Conservation (phyloP, 2,329 filamentous ascomycete genomes). For the Ciborinia camelliae region DNA sequence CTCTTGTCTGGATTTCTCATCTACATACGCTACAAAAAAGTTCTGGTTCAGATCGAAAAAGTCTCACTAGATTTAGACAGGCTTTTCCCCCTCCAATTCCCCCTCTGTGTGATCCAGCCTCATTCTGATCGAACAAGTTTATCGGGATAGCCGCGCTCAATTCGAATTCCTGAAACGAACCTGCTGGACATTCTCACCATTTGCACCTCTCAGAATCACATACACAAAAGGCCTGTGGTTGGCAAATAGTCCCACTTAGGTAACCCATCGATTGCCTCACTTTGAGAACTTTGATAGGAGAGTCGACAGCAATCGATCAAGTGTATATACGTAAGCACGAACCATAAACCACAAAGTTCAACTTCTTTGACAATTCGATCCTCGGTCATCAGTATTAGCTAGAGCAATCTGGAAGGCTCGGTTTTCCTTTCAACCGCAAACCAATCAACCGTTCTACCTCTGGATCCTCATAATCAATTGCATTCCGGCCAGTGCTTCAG, state of each 20-base stretch:
- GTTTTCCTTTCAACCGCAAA: constrained; percentile 14
- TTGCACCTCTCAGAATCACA: not conserved
- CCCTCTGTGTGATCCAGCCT: constrained; percentile 15
- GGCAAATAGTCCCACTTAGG: not conserved
- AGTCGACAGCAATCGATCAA: constrained; percentile 13
- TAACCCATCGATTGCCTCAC: constrained; percentile 19
- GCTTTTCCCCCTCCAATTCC: constrained; percentile 1
- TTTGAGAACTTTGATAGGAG: constrained; percentile 9
- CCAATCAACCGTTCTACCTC: constrained; percentile 5
- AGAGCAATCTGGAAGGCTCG: not conserved
- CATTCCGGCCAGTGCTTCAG: constrained; percentile 3
- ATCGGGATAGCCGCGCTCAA: constrained; percentile 10
- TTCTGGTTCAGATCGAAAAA: constrained; percentile 8
- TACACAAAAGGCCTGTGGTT: not conserved
- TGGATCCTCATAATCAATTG: not conserved
- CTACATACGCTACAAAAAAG: not conserved
- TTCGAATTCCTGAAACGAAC: not conserved
- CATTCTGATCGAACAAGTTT: constrained; percentile 3
- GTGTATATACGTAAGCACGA: constrained; percentile 16
- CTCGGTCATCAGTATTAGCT: not conserved
- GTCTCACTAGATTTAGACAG: constrained; percentile 9
- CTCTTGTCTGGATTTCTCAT: not conserved
- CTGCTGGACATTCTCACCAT: not conserved
- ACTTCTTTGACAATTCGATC: constrained; percentile 2
- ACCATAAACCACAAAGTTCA: not conserved